Evolutionary conservation across 495 filamentous ascomycete genomes (phyloP).

Genomic region (Penicillium coffeae): DNA sequence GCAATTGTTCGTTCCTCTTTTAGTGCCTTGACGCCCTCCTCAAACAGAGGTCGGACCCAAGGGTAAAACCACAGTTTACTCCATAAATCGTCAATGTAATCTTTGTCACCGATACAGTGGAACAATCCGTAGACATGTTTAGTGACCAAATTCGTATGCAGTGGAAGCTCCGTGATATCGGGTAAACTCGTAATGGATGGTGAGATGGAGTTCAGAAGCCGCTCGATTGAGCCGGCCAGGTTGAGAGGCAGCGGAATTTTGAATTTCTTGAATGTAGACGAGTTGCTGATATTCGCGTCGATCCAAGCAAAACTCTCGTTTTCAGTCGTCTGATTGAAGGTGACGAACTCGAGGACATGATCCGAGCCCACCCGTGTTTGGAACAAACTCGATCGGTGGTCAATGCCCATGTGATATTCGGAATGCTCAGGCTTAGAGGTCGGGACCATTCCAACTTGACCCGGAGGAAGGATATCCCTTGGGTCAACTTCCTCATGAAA

Average conservation of each 20-base stretch:
- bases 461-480: slow-evolving; percentile 1
- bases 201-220: slow-evolving; percentile 2
- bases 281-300: slow-evolving; percentile 1
- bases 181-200: slow-evolving; percentile 3
- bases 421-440: slow-evolving; percentile 1
- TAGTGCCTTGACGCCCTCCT: background rate
- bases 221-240: slow-evolving; percentile 2
- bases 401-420: slow-evolving; percentile 15
- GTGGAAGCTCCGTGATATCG: background rate
- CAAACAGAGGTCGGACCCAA: slow-evolving; percentile 6
- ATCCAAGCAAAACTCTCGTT: slow-evolving; percentile 1
- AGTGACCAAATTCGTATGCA: slow-evolving; percentile 13
- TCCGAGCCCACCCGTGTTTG: slow-evolving; percentile 15
- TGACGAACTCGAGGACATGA: slow-evolving; percentile 6
- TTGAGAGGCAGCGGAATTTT: slow-evolving; percentile 6
- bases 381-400: slow-evolving; percentile 11
- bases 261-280: slow-evolving; percentile 6
- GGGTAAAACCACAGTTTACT: slow-evolving; percentile 8
- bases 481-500: slow-evolving; percentile 12
- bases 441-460: slow-evolving; percentile 2
- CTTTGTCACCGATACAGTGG: slow-evolving; percentile 12
- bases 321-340: background rate
- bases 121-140: slow-evolving; percentile 11
- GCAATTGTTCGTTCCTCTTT: slow-evolving; percentile 3
- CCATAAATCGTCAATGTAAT: slow-evolving; percentile 13